Base-by-base conservation (phyloP, 2,329 filamentous ascomycete genomes). In the Botrytis galanthina region DNA sequence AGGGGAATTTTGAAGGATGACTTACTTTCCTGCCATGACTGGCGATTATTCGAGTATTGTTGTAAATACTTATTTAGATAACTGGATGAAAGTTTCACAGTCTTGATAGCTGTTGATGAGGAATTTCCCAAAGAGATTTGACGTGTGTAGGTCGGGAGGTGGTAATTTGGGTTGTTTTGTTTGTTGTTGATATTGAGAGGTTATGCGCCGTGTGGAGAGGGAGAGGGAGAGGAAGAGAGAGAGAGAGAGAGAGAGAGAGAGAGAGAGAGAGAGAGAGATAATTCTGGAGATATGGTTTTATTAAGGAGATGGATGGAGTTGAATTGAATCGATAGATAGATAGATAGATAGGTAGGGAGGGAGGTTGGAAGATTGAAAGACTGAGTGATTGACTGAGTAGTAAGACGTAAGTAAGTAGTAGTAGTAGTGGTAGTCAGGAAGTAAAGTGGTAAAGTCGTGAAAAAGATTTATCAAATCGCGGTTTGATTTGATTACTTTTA, bases 21-120 rank as follows among this genome's bases (percentile, higher is more conserved):
- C 70, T 57, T 66, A 71, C 70, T 63, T 66, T 54, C 57, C 61
- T 63, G 70, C 70, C 70, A 71, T 71, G 70, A 37, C 46, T 66
- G 70, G 70, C 70, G 61, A 51, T 71, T 66, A 48, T 57, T 44
- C 70, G 35, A 54, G 46, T 32, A 66, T 22, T 42, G n/a, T 44
- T 66, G 59, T 22, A 57, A 20, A 54, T 63, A 44, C n/a, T 37
- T 35, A 29, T 57, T 54, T 4, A 5, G 16, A 18, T 16, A n/a
- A 66, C 20, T 26, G 9, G 18, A 32, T 39, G 37, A 46, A 48
- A 64, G 10, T 42, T 32, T 37, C 8, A n/a, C 35, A 20, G 22
- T 29, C 32, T 4, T 20, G n/a, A 29, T 14, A 26, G 29, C 22
- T 48, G 48, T 57, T 14, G 64, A 42, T 14, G n/a, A 54, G 37